A percentile compares a stretch with the other conserved stretches of the same genome.
Evolutionary conservation across 768 basidiomycete species (phyloP).

Genomic region (Collybia mongolica): DNA sequence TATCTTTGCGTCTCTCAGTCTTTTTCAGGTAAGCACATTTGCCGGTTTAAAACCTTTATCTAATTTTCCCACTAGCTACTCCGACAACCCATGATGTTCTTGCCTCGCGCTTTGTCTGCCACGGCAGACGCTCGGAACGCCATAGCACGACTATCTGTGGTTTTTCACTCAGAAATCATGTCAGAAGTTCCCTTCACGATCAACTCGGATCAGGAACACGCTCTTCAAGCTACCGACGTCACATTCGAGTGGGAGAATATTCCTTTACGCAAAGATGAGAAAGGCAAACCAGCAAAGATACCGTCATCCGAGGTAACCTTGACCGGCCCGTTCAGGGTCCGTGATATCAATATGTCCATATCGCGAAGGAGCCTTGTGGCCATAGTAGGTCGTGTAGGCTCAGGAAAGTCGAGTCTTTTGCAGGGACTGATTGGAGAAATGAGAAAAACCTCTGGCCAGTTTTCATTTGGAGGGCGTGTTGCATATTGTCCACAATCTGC

Average conservation of each 20-base stretch:
- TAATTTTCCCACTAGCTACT: conserved; percentile 40
- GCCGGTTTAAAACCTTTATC: neutral
- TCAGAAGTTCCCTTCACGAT: conserved; percentile 38
- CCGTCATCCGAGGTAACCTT: conserved; percentile 9
- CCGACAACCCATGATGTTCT: conserved; percentile 68
- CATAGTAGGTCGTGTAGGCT: conserved; percentile 69
- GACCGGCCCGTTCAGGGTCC: conserved; percentile 45
- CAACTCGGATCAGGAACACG: conserved; percentile 43
- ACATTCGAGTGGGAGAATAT: conserved; percentile 63
- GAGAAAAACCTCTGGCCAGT: conserved; percentile 48
- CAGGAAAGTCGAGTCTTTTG: conserved; percentile 63
- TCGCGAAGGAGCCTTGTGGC: conserved; percentile 59
- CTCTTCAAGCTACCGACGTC: conserved; percentile 50
- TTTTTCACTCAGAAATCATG: conserved; percentile 58
- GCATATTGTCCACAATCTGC: conserved; percentile 74
- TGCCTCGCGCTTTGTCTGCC: conserved; percentile 60
- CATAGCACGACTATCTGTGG: conserved; percentile 42
- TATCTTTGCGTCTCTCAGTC: conserved; percentile 65
- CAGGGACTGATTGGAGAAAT: conserved; percentile 73
- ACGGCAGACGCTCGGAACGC: conserved; percentile 68
- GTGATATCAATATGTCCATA: conserved; percentile 49
- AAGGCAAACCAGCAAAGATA: conserved; percentile 13
- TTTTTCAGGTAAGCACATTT: conserved; percentile 44
- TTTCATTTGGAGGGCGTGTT: conserved; percentile 60
- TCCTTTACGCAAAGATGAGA: conserved; percentile 1